These are phyloP conservation scores for Phytophthora chlamydospora DNA, from an alignment of 352 stramenopile species.

Conservation along the genomic window DNA sequence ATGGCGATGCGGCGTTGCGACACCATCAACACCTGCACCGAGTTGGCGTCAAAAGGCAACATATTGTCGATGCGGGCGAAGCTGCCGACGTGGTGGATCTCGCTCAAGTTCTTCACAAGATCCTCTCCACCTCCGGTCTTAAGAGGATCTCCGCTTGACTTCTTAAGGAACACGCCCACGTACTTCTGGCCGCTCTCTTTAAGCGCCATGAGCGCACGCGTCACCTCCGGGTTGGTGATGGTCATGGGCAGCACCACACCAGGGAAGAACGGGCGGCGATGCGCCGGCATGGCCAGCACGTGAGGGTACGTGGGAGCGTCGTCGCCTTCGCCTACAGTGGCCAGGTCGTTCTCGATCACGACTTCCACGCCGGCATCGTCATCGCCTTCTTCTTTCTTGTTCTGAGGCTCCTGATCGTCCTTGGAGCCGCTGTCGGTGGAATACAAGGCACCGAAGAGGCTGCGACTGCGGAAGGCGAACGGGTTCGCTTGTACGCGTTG, in stretches of 20 bases:
- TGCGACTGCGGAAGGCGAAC: slow-evolving; percentile 13
- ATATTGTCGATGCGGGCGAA: slow-evolving; percentile 96
- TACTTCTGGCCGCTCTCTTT: slow-evolving; percentile 90
- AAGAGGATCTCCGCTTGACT: slow-evolving; percentile 47
- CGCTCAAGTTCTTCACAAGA: slow-evolving; percentile 91
- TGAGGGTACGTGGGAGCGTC: slow-evolving; percentile 72
- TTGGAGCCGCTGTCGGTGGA: slow-evolving; percentile 35
- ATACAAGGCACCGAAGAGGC: slow-evolving; percentile 30
- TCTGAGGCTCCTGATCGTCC: slow-evolving; percentile 25
- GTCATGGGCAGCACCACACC: slow-evolving; percentile 86
- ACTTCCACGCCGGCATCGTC: slow-evolving; percentile 49
- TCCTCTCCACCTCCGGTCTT: slow-evolving; percentile 69
- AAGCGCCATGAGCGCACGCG: slow-evolving; percentile 89
- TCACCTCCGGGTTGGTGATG: slow-evolving; percentile 85
- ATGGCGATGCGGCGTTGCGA: slow-evolving; percentile 90
- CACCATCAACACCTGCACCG: slow-evolving; percentile 86
- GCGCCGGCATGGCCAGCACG: slow-evolving; percentile 78
- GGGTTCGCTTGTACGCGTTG: slow-evolving; percentile 10
- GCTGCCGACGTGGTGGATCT: slow-evolving; percentile 96
- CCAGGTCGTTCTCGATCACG: slow-evolving; percentile 65
- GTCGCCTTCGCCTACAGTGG: slow-evolving; percentile 68
- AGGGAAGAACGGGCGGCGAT: slow-evolving; percentile 83
- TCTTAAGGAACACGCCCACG: slow-evolving; percentile 95
- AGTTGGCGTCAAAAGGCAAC: slow-evolving; percentile 76
- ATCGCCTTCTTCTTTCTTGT: slow-evolving; percentile 20